phyloP scores from a whole-genome alignment of 2,329 filamentous ascomycete genomes.

The Penicillium hordei region DNA sequence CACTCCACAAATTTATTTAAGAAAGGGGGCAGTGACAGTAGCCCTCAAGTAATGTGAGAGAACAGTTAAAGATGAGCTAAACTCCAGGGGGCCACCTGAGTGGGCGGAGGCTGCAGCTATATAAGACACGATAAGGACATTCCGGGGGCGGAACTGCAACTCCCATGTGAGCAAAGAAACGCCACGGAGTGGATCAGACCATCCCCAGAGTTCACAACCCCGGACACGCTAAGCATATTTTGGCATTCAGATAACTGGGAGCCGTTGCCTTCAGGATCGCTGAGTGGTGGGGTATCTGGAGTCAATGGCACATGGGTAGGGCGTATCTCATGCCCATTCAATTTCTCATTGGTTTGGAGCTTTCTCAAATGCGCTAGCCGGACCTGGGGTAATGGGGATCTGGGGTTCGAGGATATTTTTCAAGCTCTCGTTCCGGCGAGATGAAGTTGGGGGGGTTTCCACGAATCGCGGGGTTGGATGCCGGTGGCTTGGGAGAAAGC shows the following conservation, averaged over 20 bases:
- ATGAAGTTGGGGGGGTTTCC: constrained; percentile 23
- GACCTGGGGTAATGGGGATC: constrained; percentile 27
- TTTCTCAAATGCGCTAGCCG: background rate
- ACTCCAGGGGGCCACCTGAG: background rate
- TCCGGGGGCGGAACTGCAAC: constrained; percentile 5
- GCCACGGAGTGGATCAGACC: constrained; percentile 17
- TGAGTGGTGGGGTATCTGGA: constrained; percentile 32
- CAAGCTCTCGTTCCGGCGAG: constrained; percentile 12
- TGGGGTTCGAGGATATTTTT: constrained; percentile 37
- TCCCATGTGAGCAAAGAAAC: constrained; percentile 10
- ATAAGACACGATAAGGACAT: constrained; percentile 3
- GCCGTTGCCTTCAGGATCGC: constrained; percentile 19
- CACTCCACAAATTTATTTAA: background rate
- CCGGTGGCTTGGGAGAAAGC: constrained; percentile 17
- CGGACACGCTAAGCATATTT: constrained; percentile 21
- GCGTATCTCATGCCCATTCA: background rate
- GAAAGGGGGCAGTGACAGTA: background rate
- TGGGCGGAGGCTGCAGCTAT: constrained; percentile 1
- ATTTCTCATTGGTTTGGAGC: constrained; percentile 14
- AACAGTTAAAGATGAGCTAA: background rate
- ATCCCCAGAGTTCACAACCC: constrained; percentile 12
- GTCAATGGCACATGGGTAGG: constrained; percentile 13
- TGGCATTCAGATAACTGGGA: constrained; percentile 18
- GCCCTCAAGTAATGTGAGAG: background rate
- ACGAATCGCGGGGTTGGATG: constrained; percentile 28